Evolutionary conservation across 306 rosid species (phyloP).

Genomic region (Medicago lupulina): DNA sequence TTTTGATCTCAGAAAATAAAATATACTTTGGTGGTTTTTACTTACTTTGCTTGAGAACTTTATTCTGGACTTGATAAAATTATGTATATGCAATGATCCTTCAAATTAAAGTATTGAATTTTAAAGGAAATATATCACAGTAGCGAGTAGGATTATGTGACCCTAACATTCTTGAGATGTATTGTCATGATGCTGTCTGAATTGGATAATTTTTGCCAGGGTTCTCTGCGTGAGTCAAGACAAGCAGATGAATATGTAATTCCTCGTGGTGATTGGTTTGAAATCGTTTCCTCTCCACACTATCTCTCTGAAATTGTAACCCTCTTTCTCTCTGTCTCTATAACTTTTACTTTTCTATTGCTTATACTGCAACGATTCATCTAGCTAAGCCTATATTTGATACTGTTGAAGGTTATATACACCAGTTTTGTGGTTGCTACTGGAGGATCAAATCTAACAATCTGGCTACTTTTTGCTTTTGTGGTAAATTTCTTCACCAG

Average conservation of each 20-base stretch:
- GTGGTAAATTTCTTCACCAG: constrained; percentile 62
- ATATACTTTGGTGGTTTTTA: neutral
- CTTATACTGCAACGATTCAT: neutral
- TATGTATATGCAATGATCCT: neutral
- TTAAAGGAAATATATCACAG: constrained; percentile 1
- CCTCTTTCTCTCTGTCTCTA: constrained; percentile 35
- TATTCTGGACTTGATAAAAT: constrained; percentile 5
- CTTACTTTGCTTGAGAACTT: neutral
- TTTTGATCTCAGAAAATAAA: neutral
- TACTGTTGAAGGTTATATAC: constrained; percentile 71
- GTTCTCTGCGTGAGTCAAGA: constrained; percentile 68
- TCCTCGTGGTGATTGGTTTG: constrained; percentile 91
- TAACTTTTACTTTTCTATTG: neutral
- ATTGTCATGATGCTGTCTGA: constrained; percentile 32
- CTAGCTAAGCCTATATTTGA: constrained; percentile 33
- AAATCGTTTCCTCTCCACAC: constrained; percentile 82
- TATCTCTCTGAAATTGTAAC: constrained; percentile 91
- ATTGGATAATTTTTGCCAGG: constrained; percentile 58
- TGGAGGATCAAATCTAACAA: constrained; percentile 77
- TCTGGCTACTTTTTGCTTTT: constrained; percentile 79
- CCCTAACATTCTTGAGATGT: constrained; percentile 23
- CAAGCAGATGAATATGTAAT: constrained; percentile 68
- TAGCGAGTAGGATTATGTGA: neutral
- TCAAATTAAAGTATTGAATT: constrained; percentile 18
- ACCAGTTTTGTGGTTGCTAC: constrained; percentile 79